phyloP scores from a whole-genome alignment of 352 stramenopile species.

The Phytophthora fragariae region DNA sequence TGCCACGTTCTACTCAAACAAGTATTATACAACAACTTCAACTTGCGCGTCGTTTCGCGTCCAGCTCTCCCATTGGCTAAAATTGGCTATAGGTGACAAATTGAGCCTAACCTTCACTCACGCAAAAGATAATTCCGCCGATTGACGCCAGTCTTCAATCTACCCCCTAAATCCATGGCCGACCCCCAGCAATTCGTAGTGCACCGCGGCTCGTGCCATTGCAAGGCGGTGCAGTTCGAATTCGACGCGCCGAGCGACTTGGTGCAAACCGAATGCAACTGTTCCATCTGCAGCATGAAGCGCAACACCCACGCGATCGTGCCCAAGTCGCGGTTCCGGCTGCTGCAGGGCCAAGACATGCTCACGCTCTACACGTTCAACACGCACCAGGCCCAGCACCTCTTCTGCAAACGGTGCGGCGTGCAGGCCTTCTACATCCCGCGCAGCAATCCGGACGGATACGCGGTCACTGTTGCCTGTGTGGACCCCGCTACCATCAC shows the following conservation, averaged over 20 bases:
- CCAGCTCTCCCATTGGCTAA: conserved; percentile 10
- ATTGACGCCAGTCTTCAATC: conserved; percentile 10
- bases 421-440: conserved; percentile 86
- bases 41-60: conserved; percentile 24
- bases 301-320: conserved; percentile 80
- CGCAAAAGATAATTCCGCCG: conserved; percentile 4
- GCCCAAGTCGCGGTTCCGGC: conserved; percentile 56
- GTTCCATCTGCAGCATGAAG: conserved; percentile 87
- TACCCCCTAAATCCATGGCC: background rate
- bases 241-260: conserved; percentile 66
- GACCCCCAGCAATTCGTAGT: background rate
- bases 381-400: conserved; percentile 77
- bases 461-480: conserved; percentile 79
- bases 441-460: conserved; percentile 82
- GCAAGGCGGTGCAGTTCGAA: conserved; percentile 71
- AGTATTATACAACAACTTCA: conserved; percentile 11
- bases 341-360: conserved; percentile 52
- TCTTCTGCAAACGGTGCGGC: conserved; percentile 84
- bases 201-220: conserved; percentile 65
- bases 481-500: conserved; percentile 60
- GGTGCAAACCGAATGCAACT: conserved; percentile 83
- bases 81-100: background rate
- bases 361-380: conserved; percentile 88
- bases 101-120: conserved; percentile 19
- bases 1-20: conserved; percentile 1